Percentiles rank a stretch among this genome's conserved stretches.
Conservation (phyloP, 345 rosid genomes). For the Noccaea caerulescens region DNA sequence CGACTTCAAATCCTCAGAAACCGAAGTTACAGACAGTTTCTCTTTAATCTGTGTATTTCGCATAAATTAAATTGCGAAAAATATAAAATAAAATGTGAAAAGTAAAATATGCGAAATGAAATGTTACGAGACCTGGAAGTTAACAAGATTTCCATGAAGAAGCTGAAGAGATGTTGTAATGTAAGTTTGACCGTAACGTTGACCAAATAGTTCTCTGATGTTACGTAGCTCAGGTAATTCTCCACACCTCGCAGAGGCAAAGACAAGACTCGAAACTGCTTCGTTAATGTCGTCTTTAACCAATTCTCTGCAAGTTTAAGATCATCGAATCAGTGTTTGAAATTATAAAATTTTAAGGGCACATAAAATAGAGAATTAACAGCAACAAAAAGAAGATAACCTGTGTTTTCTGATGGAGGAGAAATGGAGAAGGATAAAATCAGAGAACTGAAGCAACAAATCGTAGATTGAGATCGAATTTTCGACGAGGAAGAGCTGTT, state of each 20-base stretch:
- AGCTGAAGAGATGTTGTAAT: constrained; percentile 57
- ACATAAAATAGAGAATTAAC: not conserved
- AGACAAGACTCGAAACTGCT: constrained; percentile 88
- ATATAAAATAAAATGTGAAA: not conserved
- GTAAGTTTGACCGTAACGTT: constrained; percentile 71
- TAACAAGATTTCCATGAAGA: constrained; percentile 69
- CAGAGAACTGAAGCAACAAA: constrained; percentile 63
- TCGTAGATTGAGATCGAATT: constrained; percentile 54
- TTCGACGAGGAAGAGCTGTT: constrained; percentile 64
- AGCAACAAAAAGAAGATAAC: constrained; percentile 41
- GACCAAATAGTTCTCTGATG: constrained; percentile 65
- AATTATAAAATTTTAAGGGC: not conserved
- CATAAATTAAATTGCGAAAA: not conserved
- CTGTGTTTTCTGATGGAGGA: constrained; percentile 64
- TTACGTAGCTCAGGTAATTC: constrained; percentile 72
- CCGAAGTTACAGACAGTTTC: constrained; percentile 49
- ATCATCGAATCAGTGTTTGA: not conserved
- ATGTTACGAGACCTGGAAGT: constrained; percentile 58
- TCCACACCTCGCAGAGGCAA: constrained; percentile 82
- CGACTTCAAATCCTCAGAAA: constrained; percentile 57
- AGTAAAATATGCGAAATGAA: not conserved
- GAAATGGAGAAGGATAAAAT: constrained; percentile 57
- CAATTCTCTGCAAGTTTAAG: constrained; percentile 53
- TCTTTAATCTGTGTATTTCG: constrained; percentile 54
- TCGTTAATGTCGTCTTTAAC: constrained; percentile 68